These are phyloP conservation scores for Cyberlindnera euphorbiiphila DNA, from an alignment of 805 yeast species.

Conservation along the genomic window DNA sequence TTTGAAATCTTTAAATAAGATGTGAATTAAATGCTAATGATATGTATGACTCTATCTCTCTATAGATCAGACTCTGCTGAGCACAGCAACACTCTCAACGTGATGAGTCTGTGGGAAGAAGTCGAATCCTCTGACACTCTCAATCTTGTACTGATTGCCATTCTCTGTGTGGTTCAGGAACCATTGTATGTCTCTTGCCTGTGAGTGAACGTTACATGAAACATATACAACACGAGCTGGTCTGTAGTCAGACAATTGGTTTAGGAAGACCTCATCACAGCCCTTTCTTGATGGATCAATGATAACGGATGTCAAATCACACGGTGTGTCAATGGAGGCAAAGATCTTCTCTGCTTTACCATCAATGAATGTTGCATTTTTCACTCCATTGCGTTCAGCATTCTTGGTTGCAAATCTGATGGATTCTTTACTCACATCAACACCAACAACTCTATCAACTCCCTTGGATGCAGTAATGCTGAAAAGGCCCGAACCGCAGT, in stretches of 20 bases:
- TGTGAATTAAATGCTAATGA: background rate
- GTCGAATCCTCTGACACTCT: constrained; percentile 89
- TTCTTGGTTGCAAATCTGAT: constrained; percentile 83
- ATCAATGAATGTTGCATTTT: constrained; percentile 77
- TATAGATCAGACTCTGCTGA: constrained; percentile 40
- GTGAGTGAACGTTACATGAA: constrained; percentile 96
- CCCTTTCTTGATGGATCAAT: constrained; percentile 98
- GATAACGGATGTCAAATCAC: constrained; percentile 77
- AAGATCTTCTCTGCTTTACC: constrained; percentile 94
- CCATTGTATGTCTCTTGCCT: constrained; percentile 89
- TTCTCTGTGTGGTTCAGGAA: constrained; percentile 62
- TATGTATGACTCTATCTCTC: background rate
- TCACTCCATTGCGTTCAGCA: constrained; percentile 69
- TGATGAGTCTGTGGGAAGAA: constrained; percentile 95
- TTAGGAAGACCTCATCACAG: constrained; percentile 82
- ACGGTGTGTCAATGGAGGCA: constrained; percentile 71
- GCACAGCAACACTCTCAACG: constrained; percentile 83
- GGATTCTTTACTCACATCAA: constrained; percentile 88
- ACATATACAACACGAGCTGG: constrained; percentile 92
- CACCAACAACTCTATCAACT: constrained; percentile 86
- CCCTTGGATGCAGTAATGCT: constrained; percentile 79
- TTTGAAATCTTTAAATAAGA: too few relatives aligned
- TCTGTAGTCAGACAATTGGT: constrained; percentile 75
- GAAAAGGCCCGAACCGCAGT: constrained; percentile 94
- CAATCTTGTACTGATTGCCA: constrained; percentile 64